Evolutionary conservation across 805 yeast species (phyloP), one percentile per base, ranked within the genome.

Genomic region (Starmerella apicola): DNA sequence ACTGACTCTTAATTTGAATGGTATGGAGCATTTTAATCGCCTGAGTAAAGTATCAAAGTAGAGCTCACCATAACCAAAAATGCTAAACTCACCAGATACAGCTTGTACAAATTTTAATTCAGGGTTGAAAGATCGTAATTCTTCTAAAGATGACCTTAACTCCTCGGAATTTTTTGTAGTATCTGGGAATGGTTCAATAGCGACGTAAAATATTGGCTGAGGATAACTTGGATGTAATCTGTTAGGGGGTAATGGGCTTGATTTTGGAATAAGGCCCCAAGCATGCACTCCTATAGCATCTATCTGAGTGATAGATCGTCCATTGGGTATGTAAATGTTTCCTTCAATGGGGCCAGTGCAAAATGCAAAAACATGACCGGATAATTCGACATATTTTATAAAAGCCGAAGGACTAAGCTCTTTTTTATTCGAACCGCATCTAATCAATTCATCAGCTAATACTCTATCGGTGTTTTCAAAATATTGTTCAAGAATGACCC

Each of bases 51-150:
- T 81, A 57, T 91, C 97, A 59, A 91, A 57, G 53, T 82, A 83
- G 15, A 88, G 51, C 54, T 91, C 97, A 5, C 98, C 98, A 8
- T 83, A 72, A 0, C 91, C 95, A 21, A 76, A 53, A 0, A 91
- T 56, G 1, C 76, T 75, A 55, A 80, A 83, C 51, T 85, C 96
- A 2, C 96, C 95, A 37, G 86, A 79, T 49, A 82, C 94, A 55
- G 84, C 95, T 1, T 80, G 83, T 46, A 70, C 74, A n/a, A 81
- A 63, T 17, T 68, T 68, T 27, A 76, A 66, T 3, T 85, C 78
- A 8, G 79, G 68, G 53, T 82, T 86, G 1, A 77, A 63, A 48
- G 70, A 72, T 50, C 70, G 70, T 22, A 81, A 61, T 41, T 66
- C 71, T 42, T 79, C 66, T 35, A 91, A 61, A 0, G 84, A 86